A percentile compares a stretch with the other conserved stretches of the same genome.
These are phyloP conservation scores for Fraxinus anomala DNA, from an alignment of 257 asterid species.

Conservation along the genomic window DNA sequence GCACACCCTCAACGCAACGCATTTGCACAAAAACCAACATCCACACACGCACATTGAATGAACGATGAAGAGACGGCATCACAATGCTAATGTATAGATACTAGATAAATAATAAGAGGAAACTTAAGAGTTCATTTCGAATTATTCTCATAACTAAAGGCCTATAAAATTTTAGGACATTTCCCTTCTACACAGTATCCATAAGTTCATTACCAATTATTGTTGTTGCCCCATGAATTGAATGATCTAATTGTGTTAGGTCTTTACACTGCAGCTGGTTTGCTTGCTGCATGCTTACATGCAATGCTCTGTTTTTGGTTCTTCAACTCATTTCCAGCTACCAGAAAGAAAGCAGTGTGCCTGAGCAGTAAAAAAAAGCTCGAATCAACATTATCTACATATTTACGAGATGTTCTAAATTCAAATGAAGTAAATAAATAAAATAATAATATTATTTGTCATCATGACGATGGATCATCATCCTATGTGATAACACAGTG, in stretches of 20 bases:
- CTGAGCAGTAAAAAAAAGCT: slow-evolving; percentile 34
- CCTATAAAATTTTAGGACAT: not conserved
- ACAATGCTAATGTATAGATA: not conserved
- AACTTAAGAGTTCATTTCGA: not conserved
- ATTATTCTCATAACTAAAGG: not conserved
- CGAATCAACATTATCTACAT: not conserved
- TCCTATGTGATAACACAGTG: too few relatives aligned
- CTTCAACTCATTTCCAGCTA: slow-evolving; percentile 88
- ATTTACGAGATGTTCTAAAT: not conserved
- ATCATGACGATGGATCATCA: too few relatives aligned
- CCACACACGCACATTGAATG: not conserved
- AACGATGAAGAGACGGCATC: not conserved
- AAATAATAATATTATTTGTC: not conserved
- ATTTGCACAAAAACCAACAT: not conserved
- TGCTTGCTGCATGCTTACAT: slow-evolving; percentile 63
- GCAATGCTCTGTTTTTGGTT: slow-evolving; percentile 49
- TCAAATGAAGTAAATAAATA: not conserved
- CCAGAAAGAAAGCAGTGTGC: slow-evolving; percentile 96
- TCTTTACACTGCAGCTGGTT: slow-evolving; percentile 43
- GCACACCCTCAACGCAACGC: not conserved
- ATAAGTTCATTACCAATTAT: not conserved
- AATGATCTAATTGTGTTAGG: slow-evolving; percentile 19
- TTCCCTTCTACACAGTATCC: not conserved
- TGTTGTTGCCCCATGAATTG: slow-evolving; percentile 8
- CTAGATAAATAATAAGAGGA: not conserved